These are phyloP conservation scores for Trypanosoma melophagium DNA, from an alignment of 208 protist genomes.

Conservation along the genomic window DNA sequence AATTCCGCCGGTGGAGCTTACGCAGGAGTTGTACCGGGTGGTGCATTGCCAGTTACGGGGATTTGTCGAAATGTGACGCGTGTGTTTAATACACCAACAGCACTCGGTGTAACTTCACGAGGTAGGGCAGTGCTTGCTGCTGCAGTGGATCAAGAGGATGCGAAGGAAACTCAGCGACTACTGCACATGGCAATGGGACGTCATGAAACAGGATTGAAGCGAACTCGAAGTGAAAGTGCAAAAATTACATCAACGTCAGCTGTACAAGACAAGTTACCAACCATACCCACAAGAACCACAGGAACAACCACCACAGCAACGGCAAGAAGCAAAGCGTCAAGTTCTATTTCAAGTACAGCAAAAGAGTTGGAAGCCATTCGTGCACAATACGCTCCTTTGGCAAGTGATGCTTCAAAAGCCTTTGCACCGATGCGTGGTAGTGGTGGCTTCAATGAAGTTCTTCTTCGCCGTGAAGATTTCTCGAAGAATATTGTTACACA, in stretches of 20 bases:
- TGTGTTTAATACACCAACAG: constrained; percentile 24
- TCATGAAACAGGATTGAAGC: constrained; percentile 1
- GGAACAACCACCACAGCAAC: constrained; percentile 1
- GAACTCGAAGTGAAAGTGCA: constrained; percentile 2
- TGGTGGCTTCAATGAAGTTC: constrained; percentile 13
- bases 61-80: constrained; percentile 10
- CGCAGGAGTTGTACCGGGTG: constrained; percentile 43
- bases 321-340: not conserved
- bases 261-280: too few relatives aligned
- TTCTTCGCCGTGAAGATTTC: constrained; percentile 6
- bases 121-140: constrained; percentile 60
- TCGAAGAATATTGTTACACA: constrained; percentile 7
- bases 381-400: constrained; percentile 28
- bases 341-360: constrained; percentile 1
- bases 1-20: constrained; percentile 37
- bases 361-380: constrained; percentile 18
- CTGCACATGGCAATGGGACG: constrained; percentile 29
- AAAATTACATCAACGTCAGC: not conserved
- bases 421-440: constrained; percentile 19
- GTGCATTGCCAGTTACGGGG: constrained; percentile 36
- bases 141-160: constrained; percentile 39
- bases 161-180: constrained; percentile 35
- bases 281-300: too few relatives aligned
- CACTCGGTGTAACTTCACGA: constrained; percentile 47
- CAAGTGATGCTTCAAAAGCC: constrained; percentile 8